Evolutionary conservation across 495 filamentous ascomycete genomes (phyloP), one percentile per base, ranked within the genome.

Genomic region (Echria macrotheca): DNA sequence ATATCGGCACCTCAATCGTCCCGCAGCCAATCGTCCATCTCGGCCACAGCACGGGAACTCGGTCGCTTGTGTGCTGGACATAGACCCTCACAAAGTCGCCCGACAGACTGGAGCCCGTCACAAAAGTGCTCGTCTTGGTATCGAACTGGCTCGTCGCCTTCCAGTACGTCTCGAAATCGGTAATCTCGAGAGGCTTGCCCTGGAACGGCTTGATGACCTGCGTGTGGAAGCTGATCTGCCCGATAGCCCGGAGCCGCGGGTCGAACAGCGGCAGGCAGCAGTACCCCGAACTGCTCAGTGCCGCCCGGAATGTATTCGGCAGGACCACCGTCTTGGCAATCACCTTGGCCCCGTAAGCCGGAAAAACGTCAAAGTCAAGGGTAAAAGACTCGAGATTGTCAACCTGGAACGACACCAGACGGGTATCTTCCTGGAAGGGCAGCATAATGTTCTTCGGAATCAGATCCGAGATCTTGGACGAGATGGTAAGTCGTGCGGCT

Each of bases 151-250:
- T 95, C 4, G 94, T 98, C 1, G 91, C 91, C 68, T 96, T 97
- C 93, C 93, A 98, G 67, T 98, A 98, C 2, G 93, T 97, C 46
- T 95, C 93, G 61, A 97, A 97, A 55, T 96, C 87, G 1, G 91
- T 94, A 44, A 98, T 96, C 63, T 97, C 94, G 29, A 97, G 70
- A 2, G 94, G 88, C 52, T 85, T 84, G n/a, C 94, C 91, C 53
- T 83, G 82, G 68, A 96, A 98, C 1, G 93, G 91, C 62, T 95
- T 95, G 61, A 98, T 96, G 26, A 97, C 86, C 63, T 96, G 91
- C 54, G 85, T 95, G 52, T 87, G 82, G 73, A 98, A 97, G 44
- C 76, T 87, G 50, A 98, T 86, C 58, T 94, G 88, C 19, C 94
- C 93, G 59, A 97, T 95, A n/a, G 89, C 84, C 31, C 91, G 83